These are phyloP conservation scores for Kazachstania sp. DNA, from an alignment of 1,139 yeast genomes.

Conservation along the genomic window DNA sequence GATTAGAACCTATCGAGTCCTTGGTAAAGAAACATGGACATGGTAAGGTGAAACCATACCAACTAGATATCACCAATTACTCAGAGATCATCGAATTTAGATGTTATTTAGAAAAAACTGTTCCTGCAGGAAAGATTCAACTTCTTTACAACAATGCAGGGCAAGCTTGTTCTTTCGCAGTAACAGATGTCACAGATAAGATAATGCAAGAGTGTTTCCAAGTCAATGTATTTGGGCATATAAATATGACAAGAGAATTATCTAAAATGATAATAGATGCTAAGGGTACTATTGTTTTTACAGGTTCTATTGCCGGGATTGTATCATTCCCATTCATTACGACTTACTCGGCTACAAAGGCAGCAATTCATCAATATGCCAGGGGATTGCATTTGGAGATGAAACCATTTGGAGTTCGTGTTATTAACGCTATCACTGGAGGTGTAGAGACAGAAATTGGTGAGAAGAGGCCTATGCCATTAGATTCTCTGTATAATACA, in stretches of 20 bases:
- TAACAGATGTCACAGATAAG: constrained; percentile 55
- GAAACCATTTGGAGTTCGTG: constrained; percentile 64
- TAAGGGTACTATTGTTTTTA: constrained; percentile 62
- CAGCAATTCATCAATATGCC: constrained; percentile 68
- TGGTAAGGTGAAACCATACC: constrained; percentile 26
- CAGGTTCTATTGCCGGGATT: constrained; percentile 64
- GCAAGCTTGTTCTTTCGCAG: constrained; percentile 60
- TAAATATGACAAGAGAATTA: constrained; percentile 53
- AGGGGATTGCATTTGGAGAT: constrained; percentile 54
- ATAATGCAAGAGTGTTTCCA: constrained; percentile 46
- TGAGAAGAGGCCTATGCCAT: constrained; percentile 48
- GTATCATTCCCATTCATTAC: constrained; percentile 66
- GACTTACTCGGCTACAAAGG: constrained; percentile 61
- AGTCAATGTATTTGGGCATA: constrained; percentile 63
- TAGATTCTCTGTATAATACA: constrained; percentile 44
- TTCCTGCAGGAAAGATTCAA: constrained; percentile 43
- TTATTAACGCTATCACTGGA: constrained; percentile 60
- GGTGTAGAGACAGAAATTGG: constrained; percentile 56
- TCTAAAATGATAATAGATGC: constrained; percentile 50
- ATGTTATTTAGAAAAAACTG: constrained; percentile 31
- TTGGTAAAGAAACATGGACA: constrained; percentile 26
- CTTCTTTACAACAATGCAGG: constrained; percentile 63
- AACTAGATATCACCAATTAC: constrained; percentile 46
- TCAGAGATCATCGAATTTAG: constrained; percentile 43
- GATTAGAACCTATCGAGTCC: constrained; percentile 53